Conservation (phyloP, 2,329 filamentous ascomycete genomes). For the Cadophora sp. region DNA sequence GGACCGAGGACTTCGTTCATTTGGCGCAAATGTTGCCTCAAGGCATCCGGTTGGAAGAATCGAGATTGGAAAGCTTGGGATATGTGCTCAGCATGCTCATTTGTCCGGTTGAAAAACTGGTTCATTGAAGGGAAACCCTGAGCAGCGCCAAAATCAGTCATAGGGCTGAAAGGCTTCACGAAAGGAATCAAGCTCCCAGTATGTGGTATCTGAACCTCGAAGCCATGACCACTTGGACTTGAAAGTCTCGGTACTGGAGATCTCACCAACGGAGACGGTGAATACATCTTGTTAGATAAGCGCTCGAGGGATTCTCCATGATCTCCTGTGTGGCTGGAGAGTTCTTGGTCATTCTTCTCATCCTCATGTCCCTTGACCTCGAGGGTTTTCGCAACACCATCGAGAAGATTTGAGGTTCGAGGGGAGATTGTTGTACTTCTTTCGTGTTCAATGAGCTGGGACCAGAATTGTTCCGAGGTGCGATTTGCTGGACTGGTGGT, state of each 20-base stretch:
- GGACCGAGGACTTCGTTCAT: background rate
- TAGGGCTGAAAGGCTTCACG: background rate
- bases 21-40: background rate
- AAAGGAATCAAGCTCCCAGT: background rate
- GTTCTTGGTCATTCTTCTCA: too few species aligned
- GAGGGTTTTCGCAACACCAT: background rate
- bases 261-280: background rate
- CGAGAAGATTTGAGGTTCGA: background rate
- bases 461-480: constrained; percentile 7
- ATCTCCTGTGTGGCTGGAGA: background rate
- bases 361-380: background rate
- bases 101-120: background rate
- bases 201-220: background rate
- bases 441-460: background rate
- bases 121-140: background rate
- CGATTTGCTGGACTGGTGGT: background rate
- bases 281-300: background rate
- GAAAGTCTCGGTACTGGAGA: background rate
- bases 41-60: background rate
- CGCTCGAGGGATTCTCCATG: background rate
- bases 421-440: background rate
- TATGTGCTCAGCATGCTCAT: background rate
- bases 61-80: background rate
- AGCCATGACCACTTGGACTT: background rate
- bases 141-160: background rate